Evolutionary conservation across 2,329 filamentous ascomycete genomes (phyloP), one percentile per base, ranked within the genome.

Genomic region (Cladosporium sp.): DNA sequence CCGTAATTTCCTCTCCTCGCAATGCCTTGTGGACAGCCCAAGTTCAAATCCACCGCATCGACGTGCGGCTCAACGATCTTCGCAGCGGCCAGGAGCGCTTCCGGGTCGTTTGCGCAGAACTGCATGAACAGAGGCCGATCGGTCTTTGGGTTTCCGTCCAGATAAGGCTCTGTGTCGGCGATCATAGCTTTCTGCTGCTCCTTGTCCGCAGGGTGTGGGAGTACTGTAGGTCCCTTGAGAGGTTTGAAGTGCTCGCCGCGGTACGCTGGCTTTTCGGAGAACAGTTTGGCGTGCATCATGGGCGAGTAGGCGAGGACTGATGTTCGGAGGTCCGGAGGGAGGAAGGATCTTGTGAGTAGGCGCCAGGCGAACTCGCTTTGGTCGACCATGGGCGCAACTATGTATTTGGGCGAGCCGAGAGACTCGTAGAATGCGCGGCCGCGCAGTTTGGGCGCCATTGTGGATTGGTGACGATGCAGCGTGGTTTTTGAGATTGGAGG

Each of bases 281-380:
- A 98, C 57, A 97, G 78, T 49, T 91, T 86, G 3, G 93, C 90
- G 68, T 98, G 93, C 55, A 95, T 80, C 93, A 98, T 98, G 42
- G 93, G 93, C 1, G 90, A 89, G 67, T 98, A 98, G 42, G 89
- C 87, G 38, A 97, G 80, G 29, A 97, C 73, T 39, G 81, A 78
- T 48, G 83, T 75, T 42, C 69, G 67, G 4, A 61, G 57, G 38
- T 82, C 74, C 5, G 83, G 70, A 1, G 86, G 78, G 60, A 96
- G 82, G 70, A 95, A 97, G 6, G 91, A 96, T 59, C 93, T 84
- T n/a, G 88, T 88, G 57, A 98, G 84, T 78, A 96, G 85, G 60
- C 93, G 87, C 93, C 93, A 98, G 61, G 92, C 93, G 74, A 97
- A 96, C 74, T 98, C 93, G 27, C 90, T 96, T 69, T 96, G 88